Conservation (phyloP, 2,329 filamentous ascomycete species). For the Hypoxylon sp. region DNA sequence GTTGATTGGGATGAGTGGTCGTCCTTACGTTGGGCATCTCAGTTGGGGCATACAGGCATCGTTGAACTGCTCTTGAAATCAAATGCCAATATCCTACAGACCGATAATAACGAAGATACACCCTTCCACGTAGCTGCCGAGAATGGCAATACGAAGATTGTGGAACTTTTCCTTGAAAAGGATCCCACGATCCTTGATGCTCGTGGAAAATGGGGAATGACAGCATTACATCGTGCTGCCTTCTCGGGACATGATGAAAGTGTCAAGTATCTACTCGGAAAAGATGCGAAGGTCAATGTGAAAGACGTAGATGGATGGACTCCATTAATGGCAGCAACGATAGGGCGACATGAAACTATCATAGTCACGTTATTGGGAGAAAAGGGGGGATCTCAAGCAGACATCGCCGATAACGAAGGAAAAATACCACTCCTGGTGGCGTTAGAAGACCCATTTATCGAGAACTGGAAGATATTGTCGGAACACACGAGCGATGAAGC, state of each 20-base stretch:
- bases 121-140: background rate
- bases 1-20: background rate
- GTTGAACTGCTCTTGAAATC: background rate
- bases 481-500: background rate
- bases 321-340: conserved; percentile 22
- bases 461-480: background rate
- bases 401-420: conserved; percentile 8
- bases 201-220: background rate
- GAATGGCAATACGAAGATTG: background rate
- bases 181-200: background rate
- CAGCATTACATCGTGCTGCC: conserved; percentile 10
- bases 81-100: background rate
- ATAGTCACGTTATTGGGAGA: conserved; percentile 1
- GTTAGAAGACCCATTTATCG: background rate
- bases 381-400: background rate
- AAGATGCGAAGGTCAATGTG: background rate
- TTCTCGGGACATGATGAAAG: background rate
- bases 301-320: conserved; percentile 7
- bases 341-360: background rate
- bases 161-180: background rate
- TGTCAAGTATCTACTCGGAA: conserved; percentile 3
- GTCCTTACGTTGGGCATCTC: conserved; percentile 1
- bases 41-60: background rate
- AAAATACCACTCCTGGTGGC: conserved; percentile 17
- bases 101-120: background rate